Conservation (phyloP, 2,329 filamentous ascomycete genomes). For the Ilyonectria robusta region DNA sequence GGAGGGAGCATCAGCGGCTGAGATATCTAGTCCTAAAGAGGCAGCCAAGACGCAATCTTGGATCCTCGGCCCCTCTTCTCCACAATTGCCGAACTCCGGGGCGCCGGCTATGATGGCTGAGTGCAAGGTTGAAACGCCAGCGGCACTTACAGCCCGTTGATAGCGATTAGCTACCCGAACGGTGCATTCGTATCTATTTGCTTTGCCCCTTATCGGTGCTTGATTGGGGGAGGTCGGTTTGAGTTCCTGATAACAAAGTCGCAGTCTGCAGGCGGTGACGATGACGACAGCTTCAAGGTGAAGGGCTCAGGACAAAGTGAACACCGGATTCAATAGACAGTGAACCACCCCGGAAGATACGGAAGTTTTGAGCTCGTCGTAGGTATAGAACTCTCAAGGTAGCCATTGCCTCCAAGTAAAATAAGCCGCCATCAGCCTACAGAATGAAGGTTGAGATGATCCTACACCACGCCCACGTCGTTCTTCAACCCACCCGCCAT, state of each 20-base stretch:
- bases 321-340: background rate
- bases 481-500: background rate
- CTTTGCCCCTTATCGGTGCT: no score
- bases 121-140: background rate
- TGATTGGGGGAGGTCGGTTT: background rate
- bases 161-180: background rate
- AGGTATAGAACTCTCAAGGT: no score
- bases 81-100: slow-evolving; percentile 30
- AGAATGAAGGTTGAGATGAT: background rate
- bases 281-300: background rate
- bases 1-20: slow-evolving; percentile 4
- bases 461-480: background rate
- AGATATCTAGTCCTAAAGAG: slow-evolving; percentile 47
- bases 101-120: slow-evolving; percentile 7
- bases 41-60: slow-evolving; percentile 51
- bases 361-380: background rate
- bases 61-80: slow-evolving; percentile 27
- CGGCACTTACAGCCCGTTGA: background rate
- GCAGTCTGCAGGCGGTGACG: background rate
- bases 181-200: background rate
- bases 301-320: background rate
- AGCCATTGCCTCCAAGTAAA: background rate
- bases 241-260: background rate
- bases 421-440: background rate
- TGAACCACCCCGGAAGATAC: background rate